These are phyloP conservation scores for Chlamydomonas reinhardtii DNA, from an alignment of 163 green algal genomes.

Conservation along the genomic window DNA sequence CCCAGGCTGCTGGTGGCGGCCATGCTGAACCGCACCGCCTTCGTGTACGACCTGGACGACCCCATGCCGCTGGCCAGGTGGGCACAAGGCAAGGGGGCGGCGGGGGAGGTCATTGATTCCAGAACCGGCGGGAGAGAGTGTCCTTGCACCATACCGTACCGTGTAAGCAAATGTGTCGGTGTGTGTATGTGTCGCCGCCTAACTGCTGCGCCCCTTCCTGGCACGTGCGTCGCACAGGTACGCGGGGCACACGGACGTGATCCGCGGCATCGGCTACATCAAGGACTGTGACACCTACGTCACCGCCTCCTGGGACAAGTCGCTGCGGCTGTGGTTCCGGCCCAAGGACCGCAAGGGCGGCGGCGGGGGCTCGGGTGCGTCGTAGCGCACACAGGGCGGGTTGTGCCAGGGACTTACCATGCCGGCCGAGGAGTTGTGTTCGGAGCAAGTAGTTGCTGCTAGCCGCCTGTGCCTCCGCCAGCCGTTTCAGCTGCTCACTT, in stretches of 20 bases:
- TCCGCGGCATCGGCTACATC: slow-evolving; percentile 72
- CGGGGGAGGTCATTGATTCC: no score
- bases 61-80: slow-evolving; percentile 59
- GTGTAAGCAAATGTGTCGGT: no score
- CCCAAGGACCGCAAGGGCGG: slow-evolving; percentile 35
- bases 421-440: no score
- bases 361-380: not conserved
- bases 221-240: slow-evolving; percentile 52
- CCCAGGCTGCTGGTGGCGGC: slow-evolving; percentile 60
- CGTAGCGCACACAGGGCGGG: no score
- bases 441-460: no score
- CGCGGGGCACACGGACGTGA: slow-evolving; percentile 73
- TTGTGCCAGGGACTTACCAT: no score
- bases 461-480: no score
- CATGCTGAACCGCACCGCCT: slow-evolving; percentile 71
- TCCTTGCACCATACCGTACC: not conserved
- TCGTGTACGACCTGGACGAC: slow-evolving; percentile 73
- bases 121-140: not conserved
- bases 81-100: not conserved
- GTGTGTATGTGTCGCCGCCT: no score
- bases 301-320: slow-evolving; percentile 74
- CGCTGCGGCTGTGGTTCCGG: slow-evolving; percentile 54
- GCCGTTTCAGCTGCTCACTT: no score
- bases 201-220: not conserved
- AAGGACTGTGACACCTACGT: slow-evolving; percentile 70